Percentiles rank a stretch among this genome's conserved stretches.
phyloP scores from a whole-genome alignment of 2,329 filamentous ascomycete genomes.

The Scedosporium apiospermum region DNA sequence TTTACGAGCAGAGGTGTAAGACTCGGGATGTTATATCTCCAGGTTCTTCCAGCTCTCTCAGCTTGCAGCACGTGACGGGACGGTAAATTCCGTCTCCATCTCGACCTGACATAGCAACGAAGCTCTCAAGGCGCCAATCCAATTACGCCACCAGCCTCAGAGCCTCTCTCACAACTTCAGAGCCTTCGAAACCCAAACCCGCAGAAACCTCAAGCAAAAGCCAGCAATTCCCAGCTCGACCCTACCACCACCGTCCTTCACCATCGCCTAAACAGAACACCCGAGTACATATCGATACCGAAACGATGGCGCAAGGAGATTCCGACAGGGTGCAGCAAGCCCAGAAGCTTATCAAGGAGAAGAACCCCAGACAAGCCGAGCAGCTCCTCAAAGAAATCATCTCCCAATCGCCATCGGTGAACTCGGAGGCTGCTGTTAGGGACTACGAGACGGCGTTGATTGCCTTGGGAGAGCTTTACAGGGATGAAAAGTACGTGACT shows the following conservation, averaged over 20 bases:
- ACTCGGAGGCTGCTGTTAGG: conserved; percentile 72
- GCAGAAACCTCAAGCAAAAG: neutral
- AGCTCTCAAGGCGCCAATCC: conserved; percentile 1
- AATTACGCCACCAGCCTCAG: neutral
- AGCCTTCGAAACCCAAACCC: neutral
- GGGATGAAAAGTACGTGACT: conserved; percentile 65
- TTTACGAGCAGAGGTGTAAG: no score
- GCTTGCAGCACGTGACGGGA: neutral
- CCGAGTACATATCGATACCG: neutral
- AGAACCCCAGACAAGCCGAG: conserved; percentile 76
- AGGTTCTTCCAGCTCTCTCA: no score
- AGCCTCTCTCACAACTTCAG: neutral
- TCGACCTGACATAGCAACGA: neutral
- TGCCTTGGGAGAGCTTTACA: conserved; percentile 83
- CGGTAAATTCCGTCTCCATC: neutral
- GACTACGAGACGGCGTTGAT: conserved; percentile 89
- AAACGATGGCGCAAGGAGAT: conserved; percentile 46
- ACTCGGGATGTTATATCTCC: no score
- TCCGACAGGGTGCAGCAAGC: conserved; percentile 73
- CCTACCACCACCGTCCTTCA: neutral
- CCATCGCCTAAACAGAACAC: neutral
- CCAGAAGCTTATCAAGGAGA: conserved; percentile 64
- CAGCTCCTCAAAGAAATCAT: conserved; percentile 83
- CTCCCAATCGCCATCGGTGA: conserved; percentile 72
- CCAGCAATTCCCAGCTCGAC: neutral